phyloP scores from a whole-genome alignment of 768 basidiomycete genomes.

The Rhizopogon salebrosus region DNA sequence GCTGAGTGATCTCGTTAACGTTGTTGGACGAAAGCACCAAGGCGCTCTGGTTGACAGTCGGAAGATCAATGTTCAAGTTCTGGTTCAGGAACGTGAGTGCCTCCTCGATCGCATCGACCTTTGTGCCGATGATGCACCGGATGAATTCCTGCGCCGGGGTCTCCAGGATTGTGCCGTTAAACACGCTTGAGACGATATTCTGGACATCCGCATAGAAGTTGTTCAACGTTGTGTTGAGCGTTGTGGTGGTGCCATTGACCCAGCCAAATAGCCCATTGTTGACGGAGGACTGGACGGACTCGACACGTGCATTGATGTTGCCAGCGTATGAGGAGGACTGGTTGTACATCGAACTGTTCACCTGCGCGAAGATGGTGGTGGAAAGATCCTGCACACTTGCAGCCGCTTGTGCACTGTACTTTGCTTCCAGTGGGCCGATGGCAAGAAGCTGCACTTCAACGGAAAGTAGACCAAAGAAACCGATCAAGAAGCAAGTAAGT shows the following conservation, averaged over 20 bases:
- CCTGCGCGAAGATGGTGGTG: slow-evolving; percentile 61
- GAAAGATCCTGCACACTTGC: slow-evolving; percentile 63
- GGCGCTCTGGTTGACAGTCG: slow-evolving; percentile 66
- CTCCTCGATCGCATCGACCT: slow-evolving; percentile 80
- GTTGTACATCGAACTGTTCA: slow-evolving; percentile 82
- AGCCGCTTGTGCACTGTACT: slow-evolving; percentile 60
- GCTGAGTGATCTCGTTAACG: slow-evolving; percentile 70
- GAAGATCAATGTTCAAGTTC: slow-evolving; percentile 77
- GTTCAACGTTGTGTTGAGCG: slow-evolving; percentile 82
- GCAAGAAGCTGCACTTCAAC: slow-evolving; percentile 85
- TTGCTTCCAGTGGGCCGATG: slow-evolving; percentile 63
- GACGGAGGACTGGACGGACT: slow-evolving; percentile 65
- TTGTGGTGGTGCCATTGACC: slow-evolving; percentile 87
- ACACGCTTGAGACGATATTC: slow-evolving; percentile 66
- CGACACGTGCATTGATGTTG: slow-evolving; percentile 70
- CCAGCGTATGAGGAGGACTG: slow-evolving; percentile 74
- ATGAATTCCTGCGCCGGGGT: slow-evolving; percentile 82
- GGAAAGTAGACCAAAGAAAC: slow-evolving; percentile 82
- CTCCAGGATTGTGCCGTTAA: slow-evolving; percentile 82
- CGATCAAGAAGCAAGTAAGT: slow-evolving; percentile 86
- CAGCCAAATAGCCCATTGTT: slow-evolving; percentile 91
- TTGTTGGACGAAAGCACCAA: slow-evolving; percentile 71
- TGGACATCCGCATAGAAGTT: slow-evolving; percentile 86
- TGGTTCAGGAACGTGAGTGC: slow-evolving; percentile 90
- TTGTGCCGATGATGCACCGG: slow-evolving; percentile 85